Conservation (phyloP, 164 flowering plant species). For the Hamamelis virginiana region DNA sequence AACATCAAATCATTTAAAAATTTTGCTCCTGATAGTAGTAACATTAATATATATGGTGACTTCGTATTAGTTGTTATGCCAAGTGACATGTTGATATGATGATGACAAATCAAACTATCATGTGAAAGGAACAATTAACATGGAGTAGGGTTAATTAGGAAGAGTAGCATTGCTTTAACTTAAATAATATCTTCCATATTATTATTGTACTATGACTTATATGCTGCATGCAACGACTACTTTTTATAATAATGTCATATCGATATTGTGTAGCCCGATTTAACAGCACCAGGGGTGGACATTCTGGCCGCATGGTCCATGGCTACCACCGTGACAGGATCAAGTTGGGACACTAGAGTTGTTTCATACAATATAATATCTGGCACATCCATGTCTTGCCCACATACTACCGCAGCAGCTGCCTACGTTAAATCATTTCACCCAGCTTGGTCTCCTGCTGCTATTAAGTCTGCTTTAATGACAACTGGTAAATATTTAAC, state of each 20-base stretch:
- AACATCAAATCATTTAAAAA: too few species aligned
- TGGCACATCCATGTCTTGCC: slow-evolving; percentile 19
- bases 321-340: background rate
- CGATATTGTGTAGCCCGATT: slow-evolving; percentile 8
- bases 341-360: background rate
- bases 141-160: too few species aligned
- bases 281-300: slow-evolving; percentile 11
- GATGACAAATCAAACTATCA: too few species aligned
- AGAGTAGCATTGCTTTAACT: too few species aligned
- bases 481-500: slow-evolving; percentile 12
- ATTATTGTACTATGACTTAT: too few species aligned
- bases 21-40: too few species aligned
- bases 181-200: too few species aligned
- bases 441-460: slow-evolving; percentile 15
- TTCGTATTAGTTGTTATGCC: too few species aligned
- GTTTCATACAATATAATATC: slow-evolving; percentile 5
- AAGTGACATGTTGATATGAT: too few species aligned
- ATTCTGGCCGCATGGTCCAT: slow-evolving; percentile 15
- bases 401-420: slow-evolving; percentile 2
- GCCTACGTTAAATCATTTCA: slow-evolving; percentile 8
- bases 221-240: too few species aligned
- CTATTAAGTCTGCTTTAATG: slow-evolving; percentile 17
- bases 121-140: too few species aligned
- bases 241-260: background rate
- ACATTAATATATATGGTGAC: too few species aligned